Evolutionary conservation across 345 rosid species (phyloP), one percentile per base, ranked within the genome.

Genomic region (Citrus maxima): DNA sequence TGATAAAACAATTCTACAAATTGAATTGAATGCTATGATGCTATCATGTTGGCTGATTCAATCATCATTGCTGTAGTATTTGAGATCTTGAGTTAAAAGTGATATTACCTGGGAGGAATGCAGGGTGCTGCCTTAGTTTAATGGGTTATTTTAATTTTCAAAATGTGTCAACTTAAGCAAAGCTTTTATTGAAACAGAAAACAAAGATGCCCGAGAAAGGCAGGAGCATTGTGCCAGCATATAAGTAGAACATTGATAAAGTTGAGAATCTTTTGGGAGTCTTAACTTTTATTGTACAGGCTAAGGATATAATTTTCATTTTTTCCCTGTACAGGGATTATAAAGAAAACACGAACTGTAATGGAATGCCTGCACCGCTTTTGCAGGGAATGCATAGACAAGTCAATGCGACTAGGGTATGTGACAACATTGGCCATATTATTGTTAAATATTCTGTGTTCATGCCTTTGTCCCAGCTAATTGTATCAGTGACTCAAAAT

Each of bases 321-420:
- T 66, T 46, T 24, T 9, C 18, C 67, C 10, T 81, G 54, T 75
- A 51, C 87, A 95, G 99, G 98, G 75, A 93, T 95, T 84, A 95
- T 95, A 82, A 91, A 82, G 95, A 95, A 93, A 84, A 95, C 98
- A 69, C 81, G 99, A 77, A 92, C 99, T 77, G 96, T 93, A 42
- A 95, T 95, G 98, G 98, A 87, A 79, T 95, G 99, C 80, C 90
- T 95, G 73, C 99, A 95, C 81, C 92, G 98, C 24, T 95, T 95
- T 84, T 95, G 99, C 79, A 84, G 92, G 83, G 98, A 92, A 82
- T 95, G 98, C 89, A 95, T 95, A 78, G 97, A 95, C 86, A 95
- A 95, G 86, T 89, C 98, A 71, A 95, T 95, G 95, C 88, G 99
- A 87, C 71, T 93, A 79, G 99, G 99, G 99, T 95, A 90, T 82